Conservation (phyloP, 345 rosid genomes). For the Eucalyptus curtisii region DNA sequence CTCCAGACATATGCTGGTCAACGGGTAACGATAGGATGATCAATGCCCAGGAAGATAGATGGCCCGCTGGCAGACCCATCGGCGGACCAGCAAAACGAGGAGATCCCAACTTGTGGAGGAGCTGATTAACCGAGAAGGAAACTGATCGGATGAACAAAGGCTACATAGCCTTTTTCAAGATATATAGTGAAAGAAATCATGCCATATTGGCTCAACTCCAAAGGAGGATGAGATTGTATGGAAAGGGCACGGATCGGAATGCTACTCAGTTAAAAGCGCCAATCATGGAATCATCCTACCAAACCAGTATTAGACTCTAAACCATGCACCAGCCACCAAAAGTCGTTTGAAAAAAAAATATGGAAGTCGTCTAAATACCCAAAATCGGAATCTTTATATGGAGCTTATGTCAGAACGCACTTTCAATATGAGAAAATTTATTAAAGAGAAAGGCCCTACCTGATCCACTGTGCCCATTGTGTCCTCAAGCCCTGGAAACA, state of each 20-base stretch:
- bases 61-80: too few relatives aligned
- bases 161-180: neutral
- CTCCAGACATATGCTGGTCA: too few relatives aligned
- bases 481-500: neutral
- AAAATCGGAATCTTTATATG: too few relatives aligned
- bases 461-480: neutral
- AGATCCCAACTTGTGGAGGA: neutral
- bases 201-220: neutral
- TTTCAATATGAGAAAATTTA: too few relatives aligned
- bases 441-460: neutral
- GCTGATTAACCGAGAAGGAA: neutral
- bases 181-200: neutral
- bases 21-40: too few relatives aligned
- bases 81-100: neutral
- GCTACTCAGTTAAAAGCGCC: neutral
- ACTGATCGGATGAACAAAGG: neutral
- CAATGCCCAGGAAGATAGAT: too few relatives aligned
- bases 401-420: neutral
- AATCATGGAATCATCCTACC: too few relatives aligned
- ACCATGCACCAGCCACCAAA: neutral
- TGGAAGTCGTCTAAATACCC: neutral
- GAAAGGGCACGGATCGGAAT: neutral
- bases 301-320: neutral
- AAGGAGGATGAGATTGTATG: neutral
- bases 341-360: too few relatives aligned